Conservation (phyloP, 139 green algal genomes). For the Dunaliella primolecta region DNA sequence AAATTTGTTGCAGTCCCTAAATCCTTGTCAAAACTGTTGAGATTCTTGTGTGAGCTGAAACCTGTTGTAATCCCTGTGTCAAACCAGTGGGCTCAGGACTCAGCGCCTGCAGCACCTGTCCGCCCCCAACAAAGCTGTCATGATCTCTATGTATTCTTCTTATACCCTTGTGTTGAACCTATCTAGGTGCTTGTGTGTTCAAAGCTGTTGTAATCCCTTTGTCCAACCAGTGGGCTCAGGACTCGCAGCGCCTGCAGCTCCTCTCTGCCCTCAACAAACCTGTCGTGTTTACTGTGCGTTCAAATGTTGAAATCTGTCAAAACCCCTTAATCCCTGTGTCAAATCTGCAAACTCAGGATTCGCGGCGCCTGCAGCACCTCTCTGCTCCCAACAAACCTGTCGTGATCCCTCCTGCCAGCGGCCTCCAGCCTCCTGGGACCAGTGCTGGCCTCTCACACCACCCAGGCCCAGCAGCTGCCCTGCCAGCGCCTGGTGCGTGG, state of each 20-base stretch:
- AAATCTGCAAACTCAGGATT: background rate
- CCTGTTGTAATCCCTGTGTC: no score
- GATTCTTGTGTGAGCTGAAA: no score
- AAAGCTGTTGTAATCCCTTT: no score
- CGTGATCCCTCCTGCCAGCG: constrained; percentile 7
- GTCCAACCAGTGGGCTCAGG: no score
- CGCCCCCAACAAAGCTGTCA: background rate
- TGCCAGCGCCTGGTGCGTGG: background rate
- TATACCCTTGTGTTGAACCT: no score
- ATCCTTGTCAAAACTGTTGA: no score
- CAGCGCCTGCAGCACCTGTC: background rate
- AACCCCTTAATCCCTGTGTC: background rate
- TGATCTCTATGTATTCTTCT: background rate
- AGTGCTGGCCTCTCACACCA: no score
- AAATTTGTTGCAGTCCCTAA: no score
- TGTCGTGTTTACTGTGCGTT: no score
- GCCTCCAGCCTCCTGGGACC: background rate
- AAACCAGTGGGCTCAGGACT: no score
- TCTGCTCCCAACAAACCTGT: constrained; percentile 1
- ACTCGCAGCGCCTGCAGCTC: background rate
- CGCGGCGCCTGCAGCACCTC: background rate
- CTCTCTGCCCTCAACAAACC: background rate
- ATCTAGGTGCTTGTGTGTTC: no score
- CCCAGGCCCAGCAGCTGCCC: background rate
- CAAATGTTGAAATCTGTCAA: no score